A percentile compares a stretch with the other conserved stretches of the same genome.
Conservation (phyloP, 768 basidiomycete species). For the Rhodotorula taiwanensis region DNA sequence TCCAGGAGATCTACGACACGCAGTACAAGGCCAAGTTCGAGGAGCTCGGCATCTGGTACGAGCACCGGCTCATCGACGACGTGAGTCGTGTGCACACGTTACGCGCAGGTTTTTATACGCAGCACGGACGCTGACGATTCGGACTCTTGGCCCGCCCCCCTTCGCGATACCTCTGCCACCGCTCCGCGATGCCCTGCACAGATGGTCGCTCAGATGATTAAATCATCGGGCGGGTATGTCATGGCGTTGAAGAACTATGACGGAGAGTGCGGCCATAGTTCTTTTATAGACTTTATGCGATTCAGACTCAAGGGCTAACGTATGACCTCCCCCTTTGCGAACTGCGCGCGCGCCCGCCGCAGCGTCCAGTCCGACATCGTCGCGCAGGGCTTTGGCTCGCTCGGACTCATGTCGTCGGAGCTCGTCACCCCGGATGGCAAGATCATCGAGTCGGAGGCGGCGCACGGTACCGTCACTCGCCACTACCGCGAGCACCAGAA, state of each 20-base stretch:
- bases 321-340: too few relatives aligned
- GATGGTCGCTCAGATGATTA: constrained; percentile 97
- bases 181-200: constrained; percentile 37
- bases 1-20: constrained; percentile 87
- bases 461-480: constrained; percentile 66
- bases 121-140: too few relatives aligned
- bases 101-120: background rate
- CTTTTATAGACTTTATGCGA: too few relatives aligned
- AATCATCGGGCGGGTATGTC: constrained; percentile 85
- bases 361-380: constrained; percentile 60
- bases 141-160: background rate
- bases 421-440: constrained; percentile 80
- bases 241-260: constrained; percentile 59
- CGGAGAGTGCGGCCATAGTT: too few relatives aligned
- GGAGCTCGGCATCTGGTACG: constrained; percentile 50
- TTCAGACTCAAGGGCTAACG: too few relatives aligned
- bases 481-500: constrained; percentile 98
- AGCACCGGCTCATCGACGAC: constrained; percentile 93
- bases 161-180: background rate
- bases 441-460: constrained; percentile 90
- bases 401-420: constrained; percentile 98
- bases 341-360: too few relatives aligned
- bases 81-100: constrained; percentile 5
- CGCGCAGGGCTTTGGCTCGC: constrained; percentile 90
- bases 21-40: constrained; percentile 47